Evolutionary conservation across 306 rosid genomes (phyloP), one percentile per base, ranked within the genome.

Genomic region (Erythrophleum fordii): DNA sequence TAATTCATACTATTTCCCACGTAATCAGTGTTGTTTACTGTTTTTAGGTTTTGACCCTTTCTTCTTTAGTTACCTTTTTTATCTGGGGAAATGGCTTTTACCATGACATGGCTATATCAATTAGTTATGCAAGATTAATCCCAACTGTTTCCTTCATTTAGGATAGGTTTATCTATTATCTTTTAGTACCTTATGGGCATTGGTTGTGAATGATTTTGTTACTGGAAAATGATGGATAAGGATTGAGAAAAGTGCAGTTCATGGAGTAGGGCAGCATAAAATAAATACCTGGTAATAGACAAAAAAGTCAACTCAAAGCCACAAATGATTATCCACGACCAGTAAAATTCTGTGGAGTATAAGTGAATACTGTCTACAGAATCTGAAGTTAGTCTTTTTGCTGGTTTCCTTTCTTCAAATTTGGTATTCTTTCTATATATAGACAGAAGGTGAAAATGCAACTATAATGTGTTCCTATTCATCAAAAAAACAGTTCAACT

Each of bases 41-140:
- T 60, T 58, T 82, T 82, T 20, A 35, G 60, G 49, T 46, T 70
- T 70, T 14, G 52, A 69, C 42, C 52, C 49, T 69, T 59, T 49
- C 13, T 28, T 76, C 53, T 35, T 35, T 35, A 29, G 44, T 7
- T 17, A 76, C 77, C 58, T 60, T 4, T 20, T 76, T 82, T 13
- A 17, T 62, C 31, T 18, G 14, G 68, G 73, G 14, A 31, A 31
- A 1, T 70, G 62, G 41, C 25, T 46, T 35, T 12, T 26, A 14
- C 66, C 6, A 25, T 48, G 73, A 25, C 76, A 39, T 80, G 75
- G 60, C 51, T 73, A 49, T 73, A 18, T 51, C 39, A n/a, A 62
- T 64, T 73, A 53, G 14, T 34, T 64, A 5, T 61, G 68, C 37
- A 26, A 56, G 76, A 69, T 59, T 17, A 14, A 56, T 58, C 60